Evolutionary conservation across 1,284 basidiomycete genomes (phyloP).

Genomic region (Coniferiporia sulphurascens): DNA sequence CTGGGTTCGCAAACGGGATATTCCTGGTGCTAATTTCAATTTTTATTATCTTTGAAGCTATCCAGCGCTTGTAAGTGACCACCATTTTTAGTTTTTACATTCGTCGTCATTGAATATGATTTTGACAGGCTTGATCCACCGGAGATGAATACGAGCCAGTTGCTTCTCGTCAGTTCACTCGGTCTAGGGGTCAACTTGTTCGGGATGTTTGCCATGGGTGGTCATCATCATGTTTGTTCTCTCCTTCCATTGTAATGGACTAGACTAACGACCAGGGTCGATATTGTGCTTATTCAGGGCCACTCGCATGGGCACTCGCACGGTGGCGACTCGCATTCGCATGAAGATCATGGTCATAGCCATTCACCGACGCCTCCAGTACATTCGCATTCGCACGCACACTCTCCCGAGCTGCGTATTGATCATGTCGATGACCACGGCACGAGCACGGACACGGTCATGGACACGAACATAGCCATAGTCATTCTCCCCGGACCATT

Average conservation of each 20-base stretch:
- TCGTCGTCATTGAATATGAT: not conserved
- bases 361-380: slow-evolving; percentile 29
- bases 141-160: slow-evolving; percentile 95
- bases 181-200: slow-evolving; percentile 95
- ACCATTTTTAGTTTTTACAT: not conserved
- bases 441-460: slow-evolving; percentile 30
- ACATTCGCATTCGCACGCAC: slow-evolving; percentile 25
- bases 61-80: slow-evolving; percentile 80
- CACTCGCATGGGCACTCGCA: slow-evolving; percentile 40
- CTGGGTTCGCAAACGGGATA: slow-evolving; percentile 97
- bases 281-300: slow-evolving; percentile 32
- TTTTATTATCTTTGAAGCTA: slow-evolving; percentile 97
- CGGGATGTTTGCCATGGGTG: slow-evolving; percentile 99
- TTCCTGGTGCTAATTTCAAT: slow-evolving; percentile 96
- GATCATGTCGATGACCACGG: slow-evolving; percentile 19
- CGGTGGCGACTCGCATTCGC: slow-evolving; percentile 28
- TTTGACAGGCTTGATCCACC: slow-evolving; percentile 80
- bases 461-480: slow-evolving; percentile 20
- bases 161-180: slow-evolving; percentile 84
- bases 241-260: not conserved
- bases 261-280: not conserved
- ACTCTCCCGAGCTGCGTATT: slow-evolving; percentile 22
- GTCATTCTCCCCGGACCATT: slow-evolving; percentile 17
- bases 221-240: slow-evolving; percentile 75
- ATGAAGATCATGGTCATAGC: slow-evolving; percentile 25